Percentiles rank a stretch among this genome's conserved stretches.
phyloP scores from a whole-genome alignment of 148 eudicot genomes.

The Rhododendron vialii region DNA sequence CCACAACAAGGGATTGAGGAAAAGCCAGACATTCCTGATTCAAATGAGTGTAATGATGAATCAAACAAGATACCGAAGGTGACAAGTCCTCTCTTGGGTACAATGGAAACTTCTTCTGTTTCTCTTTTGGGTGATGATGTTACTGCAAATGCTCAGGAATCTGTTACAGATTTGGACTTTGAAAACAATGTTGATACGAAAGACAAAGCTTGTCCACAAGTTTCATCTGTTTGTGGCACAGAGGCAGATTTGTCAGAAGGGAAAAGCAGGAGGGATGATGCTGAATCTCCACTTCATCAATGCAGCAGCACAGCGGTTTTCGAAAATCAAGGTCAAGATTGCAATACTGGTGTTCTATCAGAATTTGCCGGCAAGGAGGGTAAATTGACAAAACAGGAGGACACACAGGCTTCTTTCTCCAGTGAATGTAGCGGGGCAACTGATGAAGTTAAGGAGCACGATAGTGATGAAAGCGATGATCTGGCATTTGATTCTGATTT shows the following conservation, averaged over 20 bases:
- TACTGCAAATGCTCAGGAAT: slow-evolving; percentile 23
- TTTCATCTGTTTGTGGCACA: slow-evolving; percentile 10
- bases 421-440: slow-evolving; percentile 21
- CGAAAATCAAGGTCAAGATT: slow-evolving; percentile 20
- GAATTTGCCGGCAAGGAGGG: slow-evolving; percentile 23
- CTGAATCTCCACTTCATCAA: slow-evolving; percentile 12
- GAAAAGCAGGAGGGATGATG: slow-evolving; percentile 19
- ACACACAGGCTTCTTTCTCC: slow-evolving; percentile 20
- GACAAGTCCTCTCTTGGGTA: slow-evolving; percentile 19
- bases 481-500: slow-evolving; percentile 30
- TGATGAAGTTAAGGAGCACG: slow-evolving; percentile 19
- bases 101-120: slow-evolving; percentile 25
- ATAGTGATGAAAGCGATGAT: slow-evolving; percentile 25
- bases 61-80: slow-evolving; percentile 18
- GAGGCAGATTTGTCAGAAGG: slow-evolving; percentile 19
- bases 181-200: slow-evolving; percentile 16
- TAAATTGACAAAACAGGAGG: slow-evolving; percentile 10
- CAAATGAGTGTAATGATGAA: slow-evolving; percentile 22
- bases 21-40: slow-evolving; percentile 18
- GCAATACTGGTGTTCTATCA: background rate
- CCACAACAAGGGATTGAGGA: slow-evolving; percentile 21
- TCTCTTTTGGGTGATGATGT: slow-evolving; percentile 23
- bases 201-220: slow-evolving; percentile 15
- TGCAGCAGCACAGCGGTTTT: slow-evolving; percentile 11
- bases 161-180: slow-evolving; percentile 16